Conservation (phyloP, 371 early-diverging fungal species). For the Lichtheimia ramosa region DNA sequence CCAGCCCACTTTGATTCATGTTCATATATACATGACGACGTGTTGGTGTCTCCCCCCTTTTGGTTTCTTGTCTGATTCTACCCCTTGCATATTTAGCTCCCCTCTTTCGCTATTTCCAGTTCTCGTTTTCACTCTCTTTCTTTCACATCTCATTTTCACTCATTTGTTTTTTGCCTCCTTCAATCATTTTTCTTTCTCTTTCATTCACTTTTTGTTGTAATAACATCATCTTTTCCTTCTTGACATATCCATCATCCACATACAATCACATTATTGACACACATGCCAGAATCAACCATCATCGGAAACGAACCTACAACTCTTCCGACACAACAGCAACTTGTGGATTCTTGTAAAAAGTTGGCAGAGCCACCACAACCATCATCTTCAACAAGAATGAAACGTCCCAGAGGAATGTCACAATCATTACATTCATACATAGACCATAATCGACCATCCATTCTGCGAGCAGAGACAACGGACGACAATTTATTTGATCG, state of each 20-base stretch:
- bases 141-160: not conserved
- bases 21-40: too few relatives aligned
- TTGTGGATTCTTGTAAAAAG: not conserved
- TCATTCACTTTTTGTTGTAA: slow-evolving; percentile 5
- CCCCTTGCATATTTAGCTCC: slow-evolving; percentile 14
- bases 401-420: not conserved
- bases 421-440: not conserved
- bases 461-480: not conserved
- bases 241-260: not conserved
- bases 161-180: not conserved
- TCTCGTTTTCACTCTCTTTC: slow-evolving; percentile 12
- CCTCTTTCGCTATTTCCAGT: slow-evolving; percentile 4
- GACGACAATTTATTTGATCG: slow-evolving; percentile 11
- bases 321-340: not conserved
- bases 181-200: slow-evolving; percentile 11
- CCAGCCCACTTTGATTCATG: too few relatives aligned
- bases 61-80: slow-evolving; percentile 4
- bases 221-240: not conserved
- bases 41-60: slow-evolving; percentile 4
- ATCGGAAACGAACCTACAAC: not conserved
- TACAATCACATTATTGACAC: not conserved
- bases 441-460: not conserved
- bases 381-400: not conserved
- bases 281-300: not conserved
- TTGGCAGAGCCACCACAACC: not conserved